These are phyloP conservation scores for Alternaria hordeiaustralica DNA, from an alignment of 2,329 filamentous ascomycete species.

Conservation along the genomic window DNA sequence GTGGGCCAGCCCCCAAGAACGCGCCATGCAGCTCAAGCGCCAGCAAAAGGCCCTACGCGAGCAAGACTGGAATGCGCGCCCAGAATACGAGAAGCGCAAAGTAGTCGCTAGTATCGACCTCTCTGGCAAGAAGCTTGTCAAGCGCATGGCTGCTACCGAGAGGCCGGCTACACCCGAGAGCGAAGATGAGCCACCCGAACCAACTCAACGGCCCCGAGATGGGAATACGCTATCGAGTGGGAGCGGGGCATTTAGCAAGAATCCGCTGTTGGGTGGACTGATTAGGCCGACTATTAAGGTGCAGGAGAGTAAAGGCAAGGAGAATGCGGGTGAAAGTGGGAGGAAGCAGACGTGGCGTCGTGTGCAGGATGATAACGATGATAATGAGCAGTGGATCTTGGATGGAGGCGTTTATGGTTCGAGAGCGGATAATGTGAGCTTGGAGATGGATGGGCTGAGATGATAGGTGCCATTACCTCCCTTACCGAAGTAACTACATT, in stretches of 20 bases:
- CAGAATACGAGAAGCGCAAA: slow-evolving; percentile 87
- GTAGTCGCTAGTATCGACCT: slow-evolving; percentile 87
- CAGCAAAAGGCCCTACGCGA: slow-evolving; percentile 85
- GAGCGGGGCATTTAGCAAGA: slow-evolving; percentile 70
- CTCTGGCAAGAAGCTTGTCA: slow-evolving; percentile 76
- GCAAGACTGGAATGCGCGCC: slow-evolving; percentile 83
- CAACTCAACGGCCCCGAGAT: slow-evolving; percentile 34
- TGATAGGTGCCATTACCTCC: background rate
- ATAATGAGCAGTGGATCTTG: slow-evolving; percentile 61
- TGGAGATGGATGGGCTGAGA: slow-evolving; percentile 22
- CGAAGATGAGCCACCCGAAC: slow-evolving; percentile 55
- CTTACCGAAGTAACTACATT: background rate
- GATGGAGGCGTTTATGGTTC: slow-evolving; percentile 58
- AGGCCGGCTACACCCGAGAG: slow-evolving; percentile 61
- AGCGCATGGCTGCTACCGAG: slow-evolving; percentile 68
- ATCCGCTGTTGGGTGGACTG: slow-evolving; percentile 69
- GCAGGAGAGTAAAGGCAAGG: slow-evolving; percentile 62
- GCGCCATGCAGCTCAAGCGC: slow-evolving; percentile 80
- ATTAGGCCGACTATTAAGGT: slow-evolving; percentile 66
- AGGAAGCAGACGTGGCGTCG: slow-evolving; percentile 55
- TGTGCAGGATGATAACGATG: slow-evolving; percentile 61
- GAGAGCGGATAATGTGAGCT: slow-evolving; percentile 20
- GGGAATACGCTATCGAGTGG: slow-evolving; percentile 32
- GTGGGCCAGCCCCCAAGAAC: slow-evolving; percentile 84
- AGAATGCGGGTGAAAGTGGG: slow-evolving; percentile 44